Base-by-base conservation (phyloP, 2,329 filamentous ascomycete genomes). In the Chaetoscypha palmicola region DNA sequence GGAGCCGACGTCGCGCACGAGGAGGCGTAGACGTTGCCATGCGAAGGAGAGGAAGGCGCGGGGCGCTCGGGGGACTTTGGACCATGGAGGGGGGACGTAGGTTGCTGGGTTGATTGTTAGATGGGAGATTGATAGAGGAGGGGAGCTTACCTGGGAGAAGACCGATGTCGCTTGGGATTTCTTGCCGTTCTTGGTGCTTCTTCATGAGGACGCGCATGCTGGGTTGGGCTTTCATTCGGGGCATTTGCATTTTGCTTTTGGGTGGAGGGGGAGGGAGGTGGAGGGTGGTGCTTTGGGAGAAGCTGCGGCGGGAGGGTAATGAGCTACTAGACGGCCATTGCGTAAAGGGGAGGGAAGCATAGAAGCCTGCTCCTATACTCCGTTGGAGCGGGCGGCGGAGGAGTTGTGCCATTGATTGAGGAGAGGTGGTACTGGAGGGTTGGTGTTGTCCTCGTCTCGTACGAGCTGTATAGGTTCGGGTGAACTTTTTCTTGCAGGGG, bases 81-180 rank as follows among this genome's bases (percentile, higher is more conserved):
- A 4, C 16, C 3, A 17, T 3, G 24, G 34, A 57, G 2, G 63
- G 61, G 21, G 52, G 51, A 32, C 59, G 60, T 10, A 38, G 12
- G 41, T 58, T 21, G 7, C 32, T 43, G 28, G n/a, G 10, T 38
- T 8, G n/a, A n/a, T 28, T 17, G 9, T 19, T 36, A 36, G 19
- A 17, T 22, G 4, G 4, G 19, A 9, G 5, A 28, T 14, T 8
- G 23, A n/a, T 14, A 3, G 9, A 8, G 17, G 19, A 14, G 36
- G 9, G 33, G 23, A 41, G n/a, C 43, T 22, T 55, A 59, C 59
- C 41, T 8, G 48, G 42, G 10, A 61, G 38, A 7, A 61, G 20
- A 7, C 57, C 58, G 16, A 60, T 23, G 37, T 61, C 58, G 3
- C 46, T 47, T 4, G 55, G 51, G 8, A 56, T 42, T n/a, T 42